These are phyloP conservation scores for Fusarium sp. DNA, from an alignment of 2,329 filamentous ascomycete genomes.

Conservation along the genomic window DNA sequence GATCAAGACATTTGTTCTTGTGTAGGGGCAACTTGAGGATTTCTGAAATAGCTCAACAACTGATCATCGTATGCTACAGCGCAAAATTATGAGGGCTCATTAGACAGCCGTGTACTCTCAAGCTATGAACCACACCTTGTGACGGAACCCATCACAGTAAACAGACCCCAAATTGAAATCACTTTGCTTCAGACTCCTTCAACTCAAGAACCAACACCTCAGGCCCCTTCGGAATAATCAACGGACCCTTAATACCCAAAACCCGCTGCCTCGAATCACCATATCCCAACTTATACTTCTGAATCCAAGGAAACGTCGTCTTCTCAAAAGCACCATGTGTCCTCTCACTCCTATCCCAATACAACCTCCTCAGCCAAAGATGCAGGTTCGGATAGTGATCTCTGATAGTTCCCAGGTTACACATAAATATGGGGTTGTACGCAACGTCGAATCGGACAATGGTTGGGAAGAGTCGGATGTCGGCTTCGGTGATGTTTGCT, in stretches of 20 bases:
- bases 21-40: neutral
- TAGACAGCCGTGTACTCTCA: neutral
- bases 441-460: constrained; percentile 73
- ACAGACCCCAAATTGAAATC: neutral
- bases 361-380: constrained; percentile 71
- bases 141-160: neutral
- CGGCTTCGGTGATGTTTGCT: constrained; percentile 69
- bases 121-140: neutral
- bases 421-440: constrained; percentile 71
- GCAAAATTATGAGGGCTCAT: neutral
- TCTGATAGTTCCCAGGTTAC: constrained; percentile 68
- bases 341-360: constrained; percentile 65
- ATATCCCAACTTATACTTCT: constrained; percentile 46
- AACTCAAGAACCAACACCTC: constrained; percentile 30
- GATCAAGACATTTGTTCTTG: neutral
- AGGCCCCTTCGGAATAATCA: constrained; percentile 45
- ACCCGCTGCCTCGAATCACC: constrained; percentile 38
- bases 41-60: neutral
- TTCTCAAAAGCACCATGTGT: constrained; percentile 67
- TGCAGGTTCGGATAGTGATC: constrained; percentile 72
- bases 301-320: constrained; percentile 68
- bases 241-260: constrained; percentile 38
- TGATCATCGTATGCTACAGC: neutral
- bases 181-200: neutral
- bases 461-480: constrained; percentile 72